A percentile compares a stretch with the other conserved stretches of the same genome.
Evolutionary conservation across 495 filamentous ascomycete species (phyloP).

Genomic region (Xylaria curta): DNA sequence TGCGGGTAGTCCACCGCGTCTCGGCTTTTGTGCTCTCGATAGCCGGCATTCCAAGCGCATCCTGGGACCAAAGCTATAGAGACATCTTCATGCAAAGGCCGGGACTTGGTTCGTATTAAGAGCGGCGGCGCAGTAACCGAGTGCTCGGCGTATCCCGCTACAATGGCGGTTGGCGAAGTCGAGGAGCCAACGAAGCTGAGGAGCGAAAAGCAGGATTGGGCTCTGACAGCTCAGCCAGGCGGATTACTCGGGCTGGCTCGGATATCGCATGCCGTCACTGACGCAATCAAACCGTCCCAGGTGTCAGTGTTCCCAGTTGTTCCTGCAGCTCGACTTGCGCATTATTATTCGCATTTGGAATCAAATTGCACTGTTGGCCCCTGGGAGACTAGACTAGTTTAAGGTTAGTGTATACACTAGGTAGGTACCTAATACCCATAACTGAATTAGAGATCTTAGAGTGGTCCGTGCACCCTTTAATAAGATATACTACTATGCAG

Average conservation of each 20-base stretch:
- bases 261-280: slow-evolving; percentile 12
- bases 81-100: not conserved
- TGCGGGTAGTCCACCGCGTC: slow-evolving; percentile 54
- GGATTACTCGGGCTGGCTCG: slow-evolving; percentile 12
- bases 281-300: slow-evolving; percentile 7
- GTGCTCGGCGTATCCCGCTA: not conserved
- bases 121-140: not conserved
- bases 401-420: not conserved
- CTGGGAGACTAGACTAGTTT: not conserved
- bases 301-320: not conserved
- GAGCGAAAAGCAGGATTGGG: slow-evolving; percentile 4
- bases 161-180: slow-evolving; percentile 1
- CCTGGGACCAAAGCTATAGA: slow-evolving; percentile 17
- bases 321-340: not conserved
- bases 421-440: no score
- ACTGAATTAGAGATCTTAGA: not conserved
- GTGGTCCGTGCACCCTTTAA: not conserved
- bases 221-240: not conserved
- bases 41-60: slow-evolving; percentile 40
- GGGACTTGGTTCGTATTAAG: not conserved
- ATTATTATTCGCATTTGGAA: slow-evolving; percentile 21
- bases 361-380: not conserved
- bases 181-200: not conserved
- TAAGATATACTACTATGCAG: no score
- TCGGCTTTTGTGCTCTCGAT: slow-evolving; percentile 44